phyloP scores from a whole-genome alignment of 2,329 filamentous ascomycete genomes.

The Sphaerulina vaccinii region DNA sequence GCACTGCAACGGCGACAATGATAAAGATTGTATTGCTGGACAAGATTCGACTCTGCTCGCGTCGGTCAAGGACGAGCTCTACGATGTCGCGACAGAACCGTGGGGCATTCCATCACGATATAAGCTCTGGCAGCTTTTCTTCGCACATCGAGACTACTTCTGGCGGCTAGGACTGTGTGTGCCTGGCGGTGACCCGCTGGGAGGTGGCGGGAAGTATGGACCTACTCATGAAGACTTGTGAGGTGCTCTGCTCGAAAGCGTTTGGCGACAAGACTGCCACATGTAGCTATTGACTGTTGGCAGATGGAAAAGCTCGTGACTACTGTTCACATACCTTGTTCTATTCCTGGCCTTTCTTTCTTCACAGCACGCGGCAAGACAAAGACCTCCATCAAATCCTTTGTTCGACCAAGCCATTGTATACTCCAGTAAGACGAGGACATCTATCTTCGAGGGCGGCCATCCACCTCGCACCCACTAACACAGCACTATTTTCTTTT shows the following conservation, averaged over 20 bases:
- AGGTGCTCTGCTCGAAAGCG: background rate
- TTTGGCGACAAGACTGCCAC: background rate
- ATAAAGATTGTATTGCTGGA: conserved; percentile 69
- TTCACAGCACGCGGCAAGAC: background rate
- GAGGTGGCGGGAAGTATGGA: conserved; percentile 23
- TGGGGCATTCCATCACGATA: conserved; percentile 54
- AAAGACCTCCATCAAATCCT: background rate
- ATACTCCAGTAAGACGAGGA: background rate
- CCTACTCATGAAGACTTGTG: conserved; percentile 31
- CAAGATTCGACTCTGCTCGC: conserved; percentile 43
- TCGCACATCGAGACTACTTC: conserved; percentile 95
- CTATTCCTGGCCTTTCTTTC: background rate
- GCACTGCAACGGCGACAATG: conserved; percentile 69
- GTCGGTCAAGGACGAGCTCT: conserved; percentile 31
- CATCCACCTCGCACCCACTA: background rate
- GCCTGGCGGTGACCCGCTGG: conserved; percentile 49
- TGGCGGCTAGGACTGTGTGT: conserved; percentile 89
- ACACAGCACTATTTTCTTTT: background rate
- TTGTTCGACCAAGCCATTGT: background rate
- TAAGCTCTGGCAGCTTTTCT: conserved; percentile 88
- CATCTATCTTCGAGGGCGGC: background rate
- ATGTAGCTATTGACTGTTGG: background rate
- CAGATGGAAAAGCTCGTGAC: background rate
- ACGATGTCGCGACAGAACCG: conserved; percentile 35
- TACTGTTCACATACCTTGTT: background rate